Base-by-base conservation (phyloP, 345 rosid species). In the Pugionium dolabratum region DNA sequence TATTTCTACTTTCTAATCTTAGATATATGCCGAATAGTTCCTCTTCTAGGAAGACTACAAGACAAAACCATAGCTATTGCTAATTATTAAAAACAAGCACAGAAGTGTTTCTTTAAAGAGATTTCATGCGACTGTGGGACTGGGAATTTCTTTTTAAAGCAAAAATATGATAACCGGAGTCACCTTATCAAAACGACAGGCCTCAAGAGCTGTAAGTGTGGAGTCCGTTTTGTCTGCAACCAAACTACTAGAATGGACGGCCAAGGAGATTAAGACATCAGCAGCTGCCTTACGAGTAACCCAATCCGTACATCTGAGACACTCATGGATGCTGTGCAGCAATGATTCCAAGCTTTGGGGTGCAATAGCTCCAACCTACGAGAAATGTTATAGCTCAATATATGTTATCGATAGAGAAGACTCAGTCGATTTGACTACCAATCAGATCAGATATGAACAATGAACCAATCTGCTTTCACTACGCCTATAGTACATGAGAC, bases 181-280 rank as follows among this genome's bases (percentile, higher is more conserved):
- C 30, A 94, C 99, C 95, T 91, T 90, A 72, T 94, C 99, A 75
- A 94, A 94, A 25, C 96, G 97, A 79, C 81, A 90, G 26, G 81
- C 83, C 79, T 94, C 99, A 54, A 88, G 95, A 54, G 76, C 76
- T 37, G 81, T 69, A 46, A 94, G 59, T 1, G 95, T 94, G 36
- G 88, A 81, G 64, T 86, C 82, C 58, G 82, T 78, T 67, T 70
- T 83, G 57, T 88, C 96, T 18, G 83, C 64, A 49, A 90, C 80
- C 81, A 90, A 75, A 76, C 69, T 67, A 65, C 82, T 86, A 68
- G 96, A 94, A 85, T 90, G 86, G 64, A 84, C 57, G 27, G 91
- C 99, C 69, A 94, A 63, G 54, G 93, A 79, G 69, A 57, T 83
- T 72, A 94, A 76, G 27, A 86, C 76, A 79, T 94, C 99, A 58